These are phyloP conservation scores for Colletotrichum costaricense DNA, from an alignment of 2,329 filamentous ascomycete species.

Conservation along the genomic window DNA sequence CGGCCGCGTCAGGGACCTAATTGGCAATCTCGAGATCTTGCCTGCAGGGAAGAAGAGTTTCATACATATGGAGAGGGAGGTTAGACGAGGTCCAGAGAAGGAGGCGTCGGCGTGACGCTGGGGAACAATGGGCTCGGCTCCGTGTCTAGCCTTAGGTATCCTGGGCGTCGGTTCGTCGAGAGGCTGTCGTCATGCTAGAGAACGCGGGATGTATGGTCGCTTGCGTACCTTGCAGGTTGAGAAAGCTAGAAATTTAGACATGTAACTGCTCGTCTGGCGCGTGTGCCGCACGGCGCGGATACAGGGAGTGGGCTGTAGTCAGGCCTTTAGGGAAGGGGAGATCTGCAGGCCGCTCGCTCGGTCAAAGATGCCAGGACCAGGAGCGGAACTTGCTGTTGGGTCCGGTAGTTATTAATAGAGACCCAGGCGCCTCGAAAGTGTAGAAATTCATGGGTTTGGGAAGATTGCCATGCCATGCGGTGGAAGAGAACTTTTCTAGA, in stretches of 20 bases:
- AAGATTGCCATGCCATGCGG: not conserved
- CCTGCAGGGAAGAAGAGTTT: not conserved
- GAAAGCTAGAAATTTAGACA: not conserved
- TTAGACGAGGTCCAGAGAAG: not conserved
- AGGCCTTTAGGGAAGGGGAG: not conserved
- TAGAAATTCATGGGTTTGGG: not conserved
- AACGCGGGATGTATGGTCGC: not conserved
- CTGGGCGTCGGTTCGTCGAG: not conserved
- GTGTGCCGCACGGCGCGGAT: slow-evolving; percentile 11
- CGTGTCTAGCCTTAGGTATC: not conserved
- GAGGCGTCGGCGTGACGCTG: slow-evolving; percentile 29
- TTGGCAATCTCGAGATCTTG: slow-evolving; percentile 24
- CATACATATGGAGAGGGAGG: not conserved
- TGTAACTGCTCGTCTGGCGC: slow-evolving; percentile 17
- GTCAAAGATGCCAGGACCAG: not conserved
- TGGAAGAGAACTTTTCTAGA: slow-evolving; percentile 28
- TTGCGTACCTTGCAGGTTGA: slow-evolving; percentile 7
- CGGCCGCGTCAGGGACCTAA: not conserved
- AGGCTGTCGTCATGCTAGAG: not conserved
- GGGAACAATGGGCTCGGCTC: not conserved
- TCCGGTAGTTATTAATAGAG: slow-evolving; percentile 36
- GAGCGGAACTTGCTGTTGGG: not conserved
- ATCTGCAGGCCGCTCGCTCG: slow-evolving; percentile 14
- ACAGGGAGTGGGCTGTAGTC: not conserved
- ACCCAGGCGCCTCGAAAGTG: slow-evolving; percentile 4